Evolutionary conservation across 345 rosid species (phyloP).

Genomic region (Citrus glauca): DNA sequence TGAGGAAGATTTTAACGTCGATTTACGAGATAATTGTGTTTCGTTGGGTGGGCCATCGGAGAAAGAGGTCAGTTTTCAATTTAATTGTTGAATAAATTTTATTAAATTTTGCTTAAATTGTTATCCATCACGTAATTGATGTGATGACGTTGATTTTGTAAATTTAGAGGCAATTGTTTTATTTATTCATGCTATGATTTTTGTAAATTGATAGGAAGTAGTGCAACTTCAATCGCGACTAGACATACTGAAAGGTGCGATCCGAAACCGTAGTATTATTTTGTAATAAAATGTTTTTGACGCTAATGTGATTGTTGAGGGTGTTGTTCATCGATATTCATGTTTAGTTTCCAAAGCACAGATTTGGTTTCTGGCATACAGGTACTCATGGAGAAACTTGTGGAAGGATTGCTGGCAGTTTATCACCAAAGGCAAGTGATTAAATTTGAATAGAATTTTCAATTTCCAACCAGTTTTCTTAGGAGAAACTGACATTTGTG

Average conservation of each 20-base stretch:
- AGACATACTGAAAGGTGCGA: slow-evolving; percentile 59
- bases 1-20: slow-evolving; percentile 45
- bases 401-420: slow-evolving; percentile 13
- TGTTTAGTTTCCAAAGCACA: not conserved
- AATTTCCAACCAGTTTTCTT: not conserved
- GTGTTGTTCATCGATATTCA: not conserved
- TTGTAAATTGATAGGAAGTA: slow-evolving; percentile 43
- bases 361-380: slow-evolving; percentile 9
- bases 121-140: not conserved
- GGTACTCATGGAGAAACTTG: slow-evolving; percentile 24
- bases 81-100: not conserved
- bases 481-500: not conserved
- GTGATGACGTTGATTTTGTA: not conserved
- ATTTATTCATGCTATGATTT: not conserved
- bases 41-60: slow-evolving; percentile 26
- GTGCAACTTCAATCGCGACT: slow-evolving; percentile 56
- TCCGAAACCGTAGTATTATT: not conserved
- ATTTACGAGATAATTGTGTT: slow-evolving; percentile 33
- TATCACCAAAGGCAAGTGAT: slow-evolving; percentile 31
- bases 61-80: slow-evolving; percentile 35
- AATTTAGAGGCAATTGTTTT: not conserved
- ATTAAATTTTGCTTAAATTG: not conserved
- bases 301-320: not conserved
- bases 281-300: not conserved
- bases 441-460: not conserved